Conservation (phyloP, 306 rosid genomes). For the Leucaena leucocephala region DNA sequence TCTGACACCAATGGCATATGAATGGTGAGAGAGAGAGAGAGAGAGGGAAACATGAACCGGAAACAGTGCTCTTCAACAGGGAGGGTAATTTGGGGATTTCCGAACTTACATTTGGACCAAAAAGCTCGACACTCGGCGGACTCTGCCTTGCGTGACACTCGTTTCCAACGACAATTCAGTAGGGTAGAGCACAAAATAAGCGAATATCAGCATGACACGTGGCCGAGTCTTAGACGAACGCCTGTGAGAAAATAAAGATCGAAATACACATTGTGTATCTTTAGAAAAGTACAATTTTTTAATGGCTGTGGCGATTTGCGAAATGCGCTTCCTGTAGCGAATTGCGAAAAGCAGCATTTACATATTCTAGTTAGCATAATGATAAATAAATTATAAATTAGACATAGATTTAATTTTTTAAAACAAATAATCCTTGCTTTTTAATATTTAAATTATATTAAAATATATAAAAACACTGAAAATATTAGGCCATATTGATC, state of each 20-base stretch:
- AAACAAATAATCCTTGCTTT: too few species aligned
- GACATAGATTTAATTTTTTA: too few species aligned
- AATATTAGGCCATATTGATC: too few species aligned
- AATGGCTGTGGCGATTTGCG: too few species aligned
- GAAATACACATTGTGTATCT: not conserved
- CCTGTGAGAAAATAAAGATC: not conserved
- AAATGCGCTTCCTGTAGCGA: too few species aligned
- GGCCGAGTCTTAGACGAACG: not conserved
- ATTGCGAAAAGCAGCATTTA: too few species aligned
- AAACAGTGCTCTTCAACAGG: slow-evolving; percentile 2
- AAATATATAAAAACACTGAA: too few species aligned
- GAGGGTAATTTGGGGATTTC: slow-evolving; percentile 49
- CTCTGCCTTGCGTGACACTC: not conserved
- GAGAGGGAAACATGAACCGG: slow-evolving; percentile 5
- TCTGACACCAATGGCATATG: slow-evolving; percentile 27
- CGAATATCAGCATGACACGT: slow-evolving; percentile 34
- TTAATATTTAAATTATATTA: too few species aligned
- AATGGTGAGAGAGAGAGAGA: slow-evolving; percentile 2
- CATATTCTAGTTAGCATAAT: too few species aligned
- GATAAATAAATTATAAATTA: too few species aligned
- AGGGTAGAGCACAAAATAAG: slow-evolving; percentile 11
- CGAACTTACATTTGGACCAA: slow-evolving; percentile 15
- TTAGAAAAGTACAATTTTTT: not conserved
- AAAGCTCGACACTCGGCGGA: slow-evolving; percentile 31
- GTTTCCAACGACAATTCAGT: slow-evolving; percentile 32